Conservation (phyloP, 2,329 filamentous ascomycete genomes). For the Bipolaris bicolor region DNA sequence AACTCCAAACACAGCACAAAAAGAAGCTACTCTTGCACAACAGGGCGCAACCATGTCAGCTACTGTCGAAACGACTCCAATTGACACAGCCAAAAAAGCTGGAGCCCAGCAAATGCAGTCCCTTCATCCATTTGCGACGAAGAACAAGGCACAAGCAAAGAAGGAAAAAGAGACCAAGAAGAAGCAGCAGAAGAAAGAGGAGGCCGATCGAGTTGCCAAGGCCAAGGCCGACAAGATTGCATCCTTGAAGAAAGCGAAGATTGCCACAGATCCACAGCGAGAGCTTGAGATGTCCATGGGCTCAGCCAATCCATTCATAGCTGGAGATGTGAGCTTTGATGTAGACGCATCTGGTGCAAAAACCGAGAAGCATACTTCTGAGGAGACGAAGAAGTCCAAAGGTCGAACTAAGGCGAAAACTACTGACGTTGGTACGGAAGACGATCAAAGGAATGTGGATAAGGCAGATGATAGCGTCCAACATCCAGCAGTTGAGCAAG, state of each 20-base stretch:
- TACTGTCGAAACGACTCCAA: background rate
- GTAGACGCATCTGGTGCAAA: background rate
- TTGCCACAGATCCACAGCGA: background rate
- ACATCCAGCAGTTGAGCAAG: constrained; percentile 4
- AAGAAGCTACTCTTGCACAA: background rate
- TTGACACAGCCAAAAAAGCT: constrained; percentile 24
- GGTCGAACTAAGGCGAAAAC: constrained; percentile 1
- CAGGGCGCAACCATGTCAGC: background rate
- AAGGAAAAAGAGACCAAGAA: constrained; percentile 47
- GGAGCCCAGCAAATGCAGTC: constrained; percentile 39
- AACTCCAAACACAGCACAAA: background rate
- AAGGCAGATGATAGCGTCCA: constrained; percentile 13
- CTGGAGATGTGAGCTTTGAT: background rate
- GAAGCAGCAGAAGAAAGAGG: constrained; percentile 42
- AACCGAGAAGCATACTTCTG: background rate
- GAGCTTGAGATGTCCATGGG: background rate
- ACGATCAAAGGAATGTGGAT: background rate
- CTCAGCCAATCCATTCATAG: background rate
- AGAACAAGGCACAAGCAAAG: constrained; percentile 36
- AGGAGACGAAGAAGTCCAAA: constrained; percentile 4
- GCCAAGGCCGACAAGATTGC: constrained; percentile 11
- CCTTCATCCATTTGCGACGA: constrained; percentile 37
- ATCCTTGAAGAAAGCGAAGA: constrained; percentile 8
- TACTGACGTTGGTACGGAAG: background rate
- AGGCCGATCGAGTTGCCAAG: constrained; percentile 18